Base-by-base conservation (phyloP, 164 flowering plant genomes). In the Malania oleifera region DNA sequence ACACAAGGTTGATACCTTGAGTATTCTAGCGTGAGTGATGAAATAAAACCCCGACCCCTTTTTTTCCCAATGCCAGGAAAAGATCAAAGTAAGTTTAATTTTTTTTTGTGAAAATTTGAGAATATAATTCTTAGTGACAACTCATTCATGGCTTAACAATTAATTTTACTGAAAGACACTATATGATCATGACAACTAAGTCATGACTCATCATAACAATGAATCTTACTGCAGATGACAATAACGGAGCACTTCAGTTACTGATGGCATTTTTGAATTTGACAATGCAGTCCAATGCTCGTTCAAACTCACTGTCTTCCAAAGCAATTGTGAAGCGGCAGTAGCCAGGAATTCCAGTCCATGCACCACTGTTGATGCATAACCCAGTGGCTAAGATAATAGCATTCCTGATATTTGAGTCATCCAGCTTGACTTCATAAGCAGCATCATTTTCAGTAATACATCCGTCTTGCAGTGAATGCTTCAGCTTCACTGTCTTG, bases 261-360 rank as follows among this genome's bases (percentile, higher is more conserved):
- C 57, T 59, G 23, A 57, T 69, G 31, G 25, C 62, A 46, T 63
- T 68, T 40, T 81, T 80, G 66, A 93, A 84, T 58, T 76, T 73
- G 29, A 50, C 40, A 17, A 93, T 81, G 80, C 88, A 72, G 34
- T 78, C 82, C 70, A 93, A 68, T 50, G 97, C 99, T 59, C 52
- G 70, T 54, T 81, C 75, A 60, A 93, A 93, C 46, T 81, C 85
- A 3, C 70, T 31, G 3, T 86, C 96, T 61, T 93, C 96, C 73
- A 93, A 61, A 14, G 87, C 97, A 56, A 90, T 46, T 2, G 87
- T 81, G 75, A 93, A 82, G 45, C 97, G 88, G 54, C 96, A 93
- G 72, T 84, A 88, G 24, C 87, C 87, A 3, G 95, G 82, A 35
- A 90, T 77, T 61, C 99, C 97, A 20, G 96, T 86, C 97, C 97